These are phyloP conservation scores for Backusella circina DNA, from an alignment of 192 early-diverging fungal species.

Conservation along the genomic window DNA sequence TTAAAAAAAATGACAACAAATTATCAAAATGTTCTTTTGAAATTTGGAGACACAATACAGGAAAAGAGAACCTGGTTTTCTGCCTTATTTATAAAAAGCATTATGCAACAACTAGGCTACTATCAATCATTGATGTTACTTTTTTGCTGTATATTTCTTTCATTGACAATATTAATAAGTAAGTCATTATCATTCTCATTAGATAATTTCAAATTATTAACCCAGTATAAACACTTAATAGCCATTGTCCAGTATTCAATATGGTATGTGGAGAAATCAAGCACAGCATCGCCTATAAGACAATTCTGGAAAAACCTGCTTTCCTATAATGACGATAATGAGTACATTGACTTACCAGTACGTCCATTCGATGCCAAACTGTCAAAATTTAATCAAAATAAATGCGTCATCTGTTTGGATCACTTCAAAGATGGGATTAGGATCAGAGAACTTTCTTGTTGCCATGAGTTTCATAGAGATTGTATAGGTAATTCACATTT, in stretches of 20 bases:
- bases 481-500: background rate
- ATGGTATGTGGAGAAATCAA: background rate
- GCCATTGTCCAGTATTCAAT: background rate
- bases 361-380: background rate
- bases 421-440: background rate
- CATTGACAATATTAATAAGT: background rate
- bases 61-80: background rate
- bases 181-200: background rate
- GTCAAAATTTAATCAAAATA: background rate
- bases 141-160: background rate
- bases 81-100: background rate
- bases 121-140: background rate
- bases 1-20: background rate
- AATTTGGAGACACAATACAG: background rate
- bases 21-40: background rate
- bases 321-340: background rate
- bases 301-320: background rate
- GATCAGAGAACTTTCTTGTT: background rate
- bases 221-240: background rate
- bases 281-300: background rate
- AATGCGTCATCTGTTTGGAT: background rate
- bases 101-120: background rate
- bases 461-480: background rate
- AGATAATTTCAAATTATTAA: background rate
- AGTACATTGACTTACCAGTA: background rate